Base-by-base conservation (phyloP, 768 basidiomycete species). In the Mycena kentingensis region DNA sequence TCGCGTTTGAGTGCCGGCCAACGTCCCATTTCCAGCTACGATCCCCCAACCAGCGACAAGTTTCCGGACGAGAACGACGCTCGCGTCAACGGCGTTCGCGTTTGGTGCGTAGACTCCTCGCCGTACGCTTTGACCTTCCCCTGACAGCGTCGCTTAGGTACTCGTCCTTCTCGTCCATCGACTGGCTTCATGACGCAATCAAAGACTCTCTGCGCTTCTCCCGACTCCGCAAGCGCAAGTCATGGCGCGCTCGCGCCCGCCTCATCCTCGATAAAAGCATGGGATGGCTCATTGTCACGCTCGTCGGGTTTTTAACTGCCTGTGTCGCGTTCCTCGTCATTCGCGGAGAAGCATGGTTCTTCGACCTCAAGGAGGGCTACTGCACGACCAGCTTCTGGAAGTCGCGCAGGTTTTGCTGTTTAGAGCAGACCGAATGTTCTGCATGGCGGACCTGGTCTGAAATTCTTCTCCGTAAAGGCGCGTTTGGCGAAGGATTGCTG, bases 171-270 rank as follows among this genome's bases (percentile, higher is more conserved):
- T 85, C 90, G 0, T 93, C 90, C 18, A 88, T 96, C 51, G 94
- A 98, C 69, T 98, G 95, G 96, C 75, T 98, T 48, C 96, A 98
- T 63, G 96, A 98, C 72, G 82, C 91, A 34, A 92, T 98, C 74
- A 95, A 97, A 69, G 93, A 96, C 65, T 92, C 93, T 0, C 81
- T 82, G 7, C 88, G 94, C 25, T 87, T 88, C 58, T 81, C 87
- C 28, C 79, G 82, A 44, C 76, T 96, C 16, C 77, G 91, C 54
- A 79, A 73, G 43, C 80, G 84, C 51, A 85, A 82, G 60, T 90
- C 93, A 1, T 16, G 85, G 28, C 81, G 88, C 18, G 85, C 90
- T 1, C 80, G 77, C 31, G 55, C 88, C 26, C 78, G 78, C 19
- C 80, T 88, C 25, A 70, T 74, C 10, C 69, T 86, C 49, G 94